Evolutionary conservation across 2,329 filamentous ascomycete genomes (phyloP), one percentile per base, ranked within the genome.

Genomic region (Aspergillus candidus): DNA sequence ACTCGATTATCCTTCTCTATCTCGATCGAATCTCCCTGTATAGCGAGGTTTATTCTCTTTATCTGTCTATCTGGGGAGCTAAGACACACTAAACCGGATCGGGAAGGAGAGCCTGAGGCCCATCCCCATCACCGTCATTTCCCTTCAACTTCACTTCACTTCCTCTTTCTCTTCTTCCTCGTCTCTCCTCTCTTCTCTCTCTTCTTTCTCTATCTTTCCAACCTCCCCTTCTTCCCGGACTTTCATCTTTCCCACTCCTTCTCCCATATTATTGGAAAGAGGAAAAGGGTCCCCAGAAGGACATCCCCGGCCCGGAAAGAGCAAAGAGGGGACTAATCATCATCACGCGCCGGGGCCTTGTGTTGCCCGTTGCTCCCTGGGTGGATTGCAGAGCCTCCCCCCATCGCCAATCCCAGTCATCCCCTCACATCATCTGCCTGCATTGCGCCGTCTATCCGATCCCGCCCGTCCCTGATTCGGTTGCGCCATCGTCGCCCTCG

Each of bases 361-460:
- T 27, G 22, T 27, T 27, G 22, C 22, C 22, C 22, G 22, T 27
- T 7, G 22, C 22, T 27, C 22, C 5, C 38, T 27, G 10, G 29
- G 38, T 30, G 13, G 13, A 13, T 17, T 40, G 40, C 40, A 41
- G 33, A 41, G 33, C 40, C 40, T 37, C 40, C 22, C 22, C 22
- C 22, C 40, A 43, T 52, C 49, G 33, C 42, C 46, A 50, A 51
- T 45, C 46, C 22, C 22, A 7, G 37, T 35, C 30, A 41, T 43
- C 32, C 17, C 37, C 38, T 46, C 45, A 14, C 18, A 15, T 35
- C 37, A 39, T 35, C 30, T 14, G 32, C 38, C 37, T 43, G 40
- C 40, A 29, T 27, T 37, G 29, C 27, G 35, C 30, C 32, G 22
- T 17, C 36, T 30, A 35, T 35, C 40, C 30, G 40, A 40, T 35